Evolutionary conservation across 2,329 filamentous ascomycete genomes (phyloP).

Genomic region (Claviceps paspali): DNA sequence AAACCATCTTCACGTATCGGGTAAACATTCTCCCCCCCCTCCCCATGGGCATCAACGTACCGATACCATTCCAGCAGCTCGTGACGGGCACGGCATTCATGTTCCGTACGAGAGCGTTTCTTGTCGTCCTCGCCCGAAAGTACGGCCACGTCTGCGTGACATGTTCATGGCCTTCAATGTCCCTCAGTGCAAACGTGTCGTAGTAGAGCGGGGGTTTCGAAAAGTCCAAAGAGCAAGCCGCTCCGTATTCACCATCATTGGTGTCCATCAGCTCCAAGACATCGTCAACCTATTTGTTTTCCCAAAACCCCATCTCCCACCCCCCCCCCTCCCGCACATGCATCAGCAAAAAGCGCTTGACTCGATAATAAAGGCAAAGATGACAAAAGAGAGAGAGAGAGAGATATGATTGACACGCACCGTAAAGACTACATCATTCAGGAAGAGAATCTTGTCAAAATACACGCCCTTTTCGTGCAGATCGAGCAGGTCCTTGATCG

Average conservation of each 20-base stretch:
- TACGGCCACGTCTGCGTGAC: slow-evolving; percentile 44
- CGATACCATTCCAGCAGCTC: slow-evolving; percentile 32
- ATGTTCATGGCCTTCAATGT: slow-evolving; percentile 33
- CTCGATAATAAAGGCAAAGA: no score
- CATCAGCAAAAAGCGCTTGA: no score
- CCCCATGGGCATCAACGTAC: no score
- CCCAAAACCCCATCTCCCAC: no score
- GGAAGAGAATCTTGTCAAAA: slow-evolving; percentile 44
- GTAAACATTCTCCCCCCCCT: no score
- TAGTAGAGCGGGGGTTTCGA: slow-evolving; percentile 37
- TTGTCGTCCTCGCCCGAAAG: slow-evolving; percentile 34
- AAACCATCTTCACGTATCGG: no score
- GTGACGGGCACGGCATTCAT: slow-evolving; percentile 27
- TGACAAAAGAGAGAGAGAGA: background rate
- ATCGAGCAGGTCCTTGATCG: slow-evolving; percentile 41
- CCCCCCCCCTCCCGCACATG: background rate
- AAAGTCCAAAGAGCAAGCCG: slow-evolving; percentile 48
- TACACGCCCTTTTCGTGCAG: slow-evolving; percentile 32
- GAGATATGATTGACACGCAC: no score
- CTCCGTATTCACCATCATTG: slow-evolving; percentile 41
- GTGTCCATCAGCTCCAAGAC: slow-evolving; percentile 40
- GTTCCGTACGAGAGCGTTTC: slow-evolving; percentile 35
- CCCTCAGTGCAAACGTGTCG: slow-evolving; percentile 47
- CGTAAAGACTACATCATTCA: slow-evolving; percentile 49
- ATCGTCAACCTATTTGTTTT: slow-evolving; percentile 30